A percentile compares a stretch with the other conserved stretches of the same genome.
Evolutionary conservation across 805 yeast species (phyloP).

Genomic region (Candida lessepsii): DNA sequence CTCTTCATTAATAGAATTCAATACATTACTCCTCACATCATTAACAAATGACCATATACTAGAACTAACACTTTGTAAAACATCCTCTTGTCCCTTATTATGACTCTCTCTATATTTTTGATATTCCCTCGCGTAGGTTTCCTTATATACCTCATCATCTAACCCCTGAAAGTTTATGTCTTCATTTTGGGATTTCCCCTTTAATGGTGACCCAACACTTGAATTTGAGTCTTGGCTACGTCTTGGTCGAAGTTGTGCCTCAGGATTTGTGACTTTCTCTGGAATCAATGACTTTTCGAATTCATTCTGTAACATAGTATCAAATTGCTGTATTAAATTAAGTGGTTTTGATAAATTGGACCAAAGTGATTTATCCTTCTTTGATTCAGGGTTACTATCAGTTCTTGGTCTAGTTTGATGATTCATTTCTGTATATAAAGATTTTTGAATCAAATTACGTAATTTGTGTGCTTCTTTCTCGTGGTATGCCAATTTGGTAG

Average conservation of each 20-base stretch:
- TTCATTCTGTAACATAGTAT: conserved; percentile 63
- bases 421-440: conserved; percentile 42
- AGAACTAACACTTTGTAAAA: conserved; percentile 41
- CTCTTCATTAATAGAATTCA: conserved; percentile 14
- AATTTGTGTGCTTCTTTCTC: conserved; percentile 51
- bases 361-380: conserved; percentile 25
- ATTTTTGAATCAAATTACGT: conserved; percentile 46
- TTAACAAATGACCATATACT: conserved; percentile 45
- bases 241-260: conserved; percentile 6
- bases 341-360: conserved; percentile 50
- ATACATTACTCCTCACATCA: conserved; percentile 37
- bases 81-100: conserved; percentile 25
- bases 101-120: conserved; percentile 27
- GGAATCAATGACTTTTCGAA: conserved; percentile 47
- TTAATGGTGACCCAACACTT: background rate
- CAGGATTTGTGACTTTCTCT: no score
- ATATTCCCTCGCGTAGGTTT: conserved; percentile 16
- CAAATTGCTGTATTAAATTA: conserved; percentile 63
- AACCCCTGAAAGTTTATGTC: background rate
- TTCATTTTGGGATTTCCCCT: background rate
- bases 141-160: conserved; percentile 2
- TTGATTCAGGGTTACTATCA: conserved; percentile 27
- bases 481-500: conserved; percentile 36
- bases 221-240: conserved; percentile 1
- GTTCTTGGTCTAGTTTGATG: conserved; percentile 17